Conservation (phyloP, 2,329 filamentous ascomycete genomes). For the Trichoderma polysporum region DNA sequence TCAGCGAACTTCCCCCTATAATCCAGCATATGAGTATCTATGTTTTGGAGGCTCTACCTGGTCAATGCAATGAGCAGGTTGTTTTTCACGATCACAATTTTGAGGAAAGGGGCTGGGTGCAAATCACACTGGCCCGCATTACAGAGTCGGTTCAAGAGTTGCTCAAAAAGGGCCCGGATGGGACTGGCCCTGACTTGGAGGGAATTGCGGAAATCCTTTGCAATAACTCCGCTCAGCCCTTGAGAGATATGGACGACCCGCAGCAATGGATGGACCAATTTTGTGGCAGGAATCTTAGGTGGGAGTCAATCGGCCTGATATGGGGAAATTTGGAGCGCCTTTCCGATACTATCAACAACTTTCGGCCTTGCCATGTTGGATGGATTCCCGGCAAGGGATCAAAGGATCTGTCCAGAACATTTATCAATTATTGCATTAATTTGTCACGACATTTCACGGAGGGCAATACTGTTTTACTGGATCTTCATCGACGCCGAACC, state of each 20-base stretch:
- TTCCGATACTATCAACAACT: background rate
- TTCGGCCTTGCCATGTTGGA: background rate
- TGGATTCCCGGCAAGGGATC: slow-evolving; percentile 1
- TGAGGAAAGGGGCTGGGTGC: slow-evolving; percentile 35
- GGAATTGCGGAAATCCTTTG: slow-evolving; percentile 39
- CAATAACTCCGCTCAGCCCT: slow-evolving; percentile 38
- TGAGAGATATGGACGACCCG: slow-evolving; percentile 37
- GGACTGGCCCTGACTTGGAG: slow-evolving; percentile 34
- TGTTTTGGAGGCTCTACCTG: slow-evolving; percentile 40
- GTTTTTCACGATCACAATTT: slow-evolving; percentile 15
- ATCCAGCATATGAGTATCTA: slow-evolving; percentile 38
- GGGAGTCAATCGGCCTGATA: slow-evolving; percentile 43
- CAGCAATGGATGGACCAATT: slow-evolving; percentile 43
- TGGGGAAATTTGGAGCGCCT: slow-evolving; percentile 16
- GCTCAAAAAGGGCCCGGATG: slow-evolving; percentile 22
- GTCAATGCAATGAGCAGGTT: slow-evolving; percentile 26
- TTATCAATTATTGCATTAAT: slow-evolving; percentile 18
- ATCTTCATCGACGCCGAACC: slow-evolving; percentile 34
- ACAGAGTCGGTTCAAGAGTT: slow-evolving; percentile 30
- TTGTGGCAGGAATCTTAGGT: slow-evolving; percentile 40
- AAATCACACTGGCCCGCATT: slow-evolving; percentile 31
- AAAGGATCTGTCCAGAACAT: slow-evolving; percentile 6
- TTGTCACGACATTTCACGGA: slow-evolving; percentile 25
- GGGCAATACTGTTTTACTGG: slow-evolving; percentile 40
- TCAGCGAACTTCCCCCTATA: background rate